Base-by-base conservation (phyloP, 768 basidiomycete species). In the Calocera cornea region DNA sequence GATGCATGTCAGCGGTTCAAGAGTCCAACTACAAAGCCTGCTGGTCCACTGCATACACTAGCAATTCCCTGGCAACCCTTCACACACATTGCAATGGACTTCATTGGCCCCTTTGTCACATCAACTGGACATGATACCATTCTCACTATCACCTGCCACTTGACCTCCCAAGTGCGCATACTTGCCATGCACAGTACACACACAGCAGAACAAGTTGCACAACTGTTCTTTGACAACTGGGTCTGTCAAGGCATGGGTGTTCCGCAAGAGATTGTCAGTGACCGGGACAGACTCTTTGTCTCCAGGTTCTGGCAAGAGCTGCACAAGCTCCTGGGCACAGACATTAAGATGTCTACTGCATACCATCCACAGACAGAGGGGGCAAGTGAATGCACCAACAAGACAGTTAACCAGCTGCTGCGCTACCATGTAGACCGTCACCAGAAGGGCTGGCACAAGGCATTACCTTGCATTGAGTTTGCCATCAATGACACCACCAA, bases 311-410 rank as follows among this genome's bases (percentile, higher is more conserved):
- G 74, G 79, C 72, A 60, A 41, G 44, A 49, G 2, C 65, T 75
- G 10, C 54, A 66, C 12, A 36, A 24, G 8, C 60, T 73, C 2
- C 69, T 75, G 1, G 75, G 78, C 0, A 69, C 77, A 0, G 70
- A 74, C 2, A 65, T 78, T 0, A 73, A 71, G 19, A 69, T 76
- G 72, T 80, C 78, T 0, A 76, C 77, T 0, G 65, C 78, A 0
- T 80, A 73, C 49, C 80, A 81, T 41, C 79, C 77, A 0, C 73
- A 80, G 66, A 77, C 76, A 0, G 76, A 80, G 70, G 77, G 80
- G 0, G 38, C 70, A 0, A 77, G 74, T n/a, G 75, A 80, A 69
- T 66, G 70, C 0, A 69, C 71, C 0, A 73, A 72, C 54, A 68
- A 70, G 40, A 64, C 69, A 0, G 65, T 70, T 24, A 67, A 41